These are phyloP conservation scores for Botrytis sinoallii DNA, from an alignment of 2,329 filamentous ascomycete genomes.

Conservation along the genomic window DNA sequence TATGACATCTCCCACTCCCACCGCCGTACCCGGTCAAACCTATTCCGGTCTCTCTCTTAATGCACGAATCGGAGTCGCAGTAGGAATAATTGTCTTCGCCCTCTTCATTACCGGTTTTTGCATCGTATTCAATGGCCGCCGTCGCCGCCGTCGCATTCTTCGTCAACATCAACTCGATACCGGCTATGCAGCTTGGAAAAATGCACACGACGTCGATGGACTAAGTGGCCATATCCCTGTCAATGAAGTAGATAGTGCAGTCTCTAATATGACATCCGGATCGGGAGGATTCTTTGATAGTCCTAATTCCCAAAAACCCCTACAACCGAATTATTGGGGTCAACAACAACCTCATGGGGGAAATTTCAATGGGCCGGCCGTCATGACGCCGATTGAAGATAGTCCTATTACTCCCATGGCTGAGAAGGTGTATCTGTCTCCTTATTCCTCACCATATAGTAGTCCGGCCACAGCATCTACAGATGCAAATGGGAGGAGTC, in stretches of 20 bases:
- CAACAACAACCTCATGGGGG: slow-evolving; percentile 39
- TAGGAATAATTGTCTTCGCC: slow-evolving; percentile 49
- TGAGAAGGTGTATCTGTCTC: slow-evolving; percentile 51
- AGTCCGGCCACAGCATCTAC: slow-evolving; percentile 46
- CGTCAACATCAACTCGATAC: slow-evolving; percentile 38
- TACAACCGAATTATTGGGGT: slow-evolving; percentile 48
- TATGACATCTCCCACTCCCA: slow-evolving; percentile 48
- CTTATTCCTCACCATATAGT: slow-evolving; percentile 58
- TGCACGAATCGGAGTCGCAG: slow-evolving; percentile 56
- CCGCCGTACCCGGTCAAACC: slow-evolving; percentile 31
- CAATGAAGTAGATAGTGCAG: slow-evolving; percentile 1
- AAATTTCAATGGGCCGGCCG: background rate
- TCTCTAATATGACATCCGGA: slow-evolving; percentile 35
- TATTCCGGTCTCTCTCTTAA: slow-evolving; percentile 47
- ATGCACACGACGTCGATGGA: slow-evolving; percentile 21
- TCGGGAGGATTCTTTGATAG: slow-evolving; percentile 46
- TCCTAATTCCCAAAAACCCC: slow-evolving; percentile 52
- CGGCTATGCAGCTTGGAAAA: slow-evolving; percentile 31
- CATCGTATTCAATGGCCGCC: slow-evolving; percentile 56
- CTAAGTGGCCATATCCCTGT: slow-evolving; percentile 16
- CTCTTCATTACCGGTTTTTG: slow-evolving; percentile 49
- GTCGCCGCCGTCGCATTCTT: slow-evolving; percentile 52
- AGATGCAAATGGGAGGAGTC: slow-evolving; percentile 14
- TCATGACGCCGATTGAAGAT: slow-evolving; percentile 14
- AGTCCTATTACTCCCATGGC: slow-evolving; percentile 39